A percentile compares a stretch with the other conserved stretches of the same genome.
Evolutionary conservation across 2,329 filamentous ascomycete species (phyloP).

Genomic region (Sphaerostilbella broomeana): DNA sequence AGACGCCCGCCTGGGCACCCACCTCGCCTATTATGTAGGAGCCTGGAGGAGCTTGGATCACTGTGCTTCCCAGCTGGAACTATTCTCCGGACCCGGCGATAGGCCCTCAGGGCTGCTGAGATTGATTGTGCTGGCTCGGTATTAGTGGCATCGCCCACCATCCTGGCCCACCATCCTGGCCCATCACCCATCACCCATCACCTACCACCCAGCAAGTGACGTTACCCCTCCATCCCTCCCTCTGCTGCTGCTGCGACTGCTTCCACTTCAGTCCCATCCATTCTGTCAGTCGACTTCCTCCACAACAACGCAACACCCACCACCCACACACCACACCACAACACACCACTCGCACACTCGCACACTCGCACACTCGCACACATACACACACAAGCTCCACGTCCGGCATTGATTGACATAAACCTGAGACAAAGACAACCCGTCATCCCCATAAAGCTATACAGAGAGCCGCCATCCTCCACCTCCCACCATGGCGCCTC

Average conservation of each 20-base stretch:
- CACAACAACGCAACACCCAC: not conserved
- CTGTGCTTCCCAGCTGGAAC: too few relatives aligned
- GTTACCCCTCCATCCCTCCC: slow-evolving; percentile 12
- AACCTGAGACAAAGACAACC: slow-evolving; percentile 1
- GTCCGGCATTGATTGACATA: slow-evolving; percentile 12
- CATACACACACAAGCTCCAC: slow-evolving; percentile 5
- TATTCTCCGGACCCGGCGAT: too few relatives aligned
- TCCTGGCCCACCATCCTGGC: not conserved
- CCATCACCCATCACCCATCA: not conserved
- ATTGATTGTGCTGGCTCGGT: too few relatives aligned
- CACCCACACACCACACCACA: not conserved
- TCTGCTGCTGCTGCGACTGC: not conserved
- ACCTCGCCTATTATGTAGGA: too few relatives aligned
- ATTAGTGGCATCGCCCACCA: too few relatives aligned
- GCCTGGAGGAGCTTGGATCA: too few relatives aligned
- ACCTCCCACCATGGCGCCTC: slow-evolving; percentile 39
- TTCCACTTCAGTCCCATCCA: slow-evolving; percentile 9
- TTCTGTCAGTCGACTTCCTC: too few relatives aligned
- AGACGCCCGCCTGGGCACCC: too few relatives aligned
- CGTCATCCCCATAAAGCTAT: not conserved
- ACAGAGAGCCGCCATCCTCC: slow-evolving; percentile 4
- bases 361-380: not conserved
- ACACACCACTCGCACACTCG: not conserved
- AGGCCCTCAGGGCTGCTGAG: too few relatives aligned
- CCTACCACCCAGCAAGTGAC: slow-evolving; percentile 7